Base-by-base conservation (phyloP, 2,329 filamentous ascomycete genomes). In the Didymella sp. region DNA sequence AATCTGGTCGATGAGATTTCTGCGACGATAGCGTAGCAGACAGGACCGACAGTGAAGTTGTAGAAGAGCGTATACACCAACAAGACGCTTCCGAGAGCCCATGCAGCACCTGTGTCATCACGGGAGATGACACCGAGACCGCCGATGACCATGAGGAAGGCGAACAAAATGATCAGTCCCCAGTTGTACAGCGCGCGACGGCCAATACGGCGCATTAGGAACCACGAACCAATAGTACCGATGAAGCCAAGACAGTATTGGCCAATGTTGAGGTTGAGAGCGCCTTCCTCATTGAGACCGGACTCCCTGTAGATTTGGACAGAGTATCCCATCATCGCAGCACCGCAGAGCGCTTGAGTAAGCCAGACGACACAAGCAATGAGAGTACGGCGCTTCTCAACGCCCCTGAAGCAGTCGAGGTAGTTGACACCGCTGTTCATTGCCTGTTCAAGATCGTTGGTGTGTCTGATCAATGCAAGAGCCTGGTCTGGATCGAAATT, bases 11-110 rank as follows among this genome's bases (percentile, higher is more conserved):
- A 91, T 0, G 91, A 91, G 27, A 96, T 77, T 74, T 96, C 92
- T 1, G 89, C 85, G 3, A 96, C 91, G 7, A 96, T 84, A 0
- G 91, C 93, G 78, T 95, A 96, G 76, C 89, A 92, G 6, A 96
- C 90, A 0, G 92, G 94, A 25, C 92, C 92, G 38, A 96, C 91
- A 0, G 90, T 90, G 43, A 92, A 81, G 74, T 96, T 90, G 77
- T 96, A 96, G 70, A 88, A 85, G 43, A 93, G 78, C 0, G 91
- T 69, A 49, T 67, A 72, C 25, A 72, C 56, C 27, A 74, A 58
- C 27, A 72, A 42, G 50, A 72, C 57, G 21, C 63, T 63, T 25
- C 68, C 73, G 17, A 69, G 60, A 19, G 59, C 66, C 70, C 70
- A 74, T 22, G 66, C 61, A 62, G 90, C 83, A 0, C 77, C 68